Conservation (phyloP, 176 grass and related monocot genomes). For the Aegilops tauschii region DNA sequence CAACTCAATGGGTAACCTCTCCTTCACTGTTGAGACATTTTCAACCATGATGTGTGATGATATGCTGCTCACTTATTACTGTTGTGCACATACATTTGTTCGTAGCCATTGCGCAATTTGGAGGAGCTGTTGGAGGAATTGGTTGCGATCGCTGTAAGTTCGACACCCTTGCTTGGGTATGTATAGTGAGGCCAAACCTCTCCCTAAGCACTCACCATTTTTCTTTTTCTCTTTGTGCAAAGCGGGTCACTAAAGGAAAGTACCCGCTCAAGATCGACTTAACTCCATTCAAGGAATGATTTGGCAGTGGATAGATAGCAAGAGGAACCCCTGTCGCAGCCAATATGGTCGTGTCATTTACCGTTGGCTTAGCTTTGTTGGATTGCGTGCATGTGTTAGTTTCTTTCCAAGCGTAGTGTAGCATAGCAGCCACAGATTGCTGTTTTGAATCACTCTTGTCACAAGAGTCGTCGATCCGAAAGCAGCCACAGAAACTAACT, state of each 20-base stretch:
- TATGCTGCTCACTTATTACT: not conserved
- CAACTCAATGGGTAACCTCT: conserved; percentile 80
- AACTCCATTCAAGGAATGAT: conserved; percentile 54
- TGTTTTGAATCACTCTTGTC: too few species aligned
- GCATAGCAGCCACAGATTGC: too few species aligned
- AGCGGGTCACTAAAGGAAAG: conserved; percentile 83
- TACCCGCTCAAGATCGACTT: conserved; percentile 72
- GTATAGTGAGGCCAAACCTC: not conserved
- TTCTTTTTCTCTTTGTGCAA: not conserved
- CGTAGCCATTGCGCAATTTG: conserved; percentile 75
- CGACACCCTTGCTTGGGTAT: not conserved
- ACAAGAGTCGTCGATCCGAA: too few species aligned
- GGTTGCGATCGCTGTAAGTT: conserved; percentile 82
- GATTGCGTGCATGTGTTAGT: not conserved
- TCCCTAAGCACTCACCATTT: not conserved
- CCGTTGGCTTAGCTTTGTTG: not conserved
- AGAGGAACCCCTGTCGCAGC: not conserved
- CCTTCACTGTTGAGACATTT: not conserved
- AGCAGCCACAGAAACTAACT: too few species aligned
- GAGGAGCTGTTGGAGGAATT: conserved; percentile 81
- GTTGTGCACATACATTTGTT: not conserved
- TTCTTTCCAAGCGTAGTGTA: not conserved
- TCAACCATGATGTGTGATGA: not conserved
- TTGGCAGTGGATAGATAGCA: not conserved
- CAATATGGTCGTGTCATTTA: not conserved